phyloP scores from a whole-genome alignment of 2,329 filamentous ascomycete genomes.

The Emmonsiellopsis sp. region DNA sequence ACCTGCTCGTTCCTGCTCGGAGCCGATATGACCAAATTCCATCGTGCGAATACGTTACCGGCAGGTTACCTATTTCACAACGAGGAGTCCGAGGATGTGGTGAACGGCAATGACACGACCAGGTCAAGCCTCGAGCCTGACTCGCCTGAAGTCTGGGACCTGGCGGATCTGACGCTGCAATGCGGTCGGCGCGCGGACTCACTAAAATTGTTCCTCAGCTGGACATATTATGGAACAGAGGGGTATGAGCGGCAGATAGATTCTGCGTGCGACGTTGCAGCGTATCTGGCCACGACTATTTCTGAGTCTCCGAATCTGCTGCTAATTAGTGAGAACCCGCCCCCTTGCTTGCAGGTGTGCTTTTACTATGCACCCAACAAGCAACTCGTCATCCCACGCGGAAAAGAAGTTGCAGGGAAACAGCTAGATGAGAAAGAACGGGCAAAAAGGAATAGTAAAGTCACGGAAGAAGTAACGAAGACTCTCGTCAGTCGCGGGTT shows the following conservation, averaged over 20 bases:
- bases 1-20: constrained; percentile 86
- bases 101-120: constrained; percentile 12
- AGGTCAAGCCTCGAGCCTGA: constrained; percentile 20
- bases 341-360: constrained; percentile 87
- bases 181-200: constrained; percentile 80
- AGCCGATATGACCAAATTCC: constrained; percentile 65
- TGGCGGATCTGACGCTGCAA: constrained; percentile 87
- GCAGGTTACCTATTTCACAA: constrained; percentile 80
- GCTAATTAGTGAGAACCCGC: constrained; percentile 64
- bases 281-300: constrained; percentile 56
- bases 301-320: constrained; percentile 50
- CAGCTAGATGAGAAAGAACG: constrained; percentile 22
- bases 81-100: constrained; percentile 30
- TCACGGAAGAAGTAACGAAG: constrained; percentile 47
- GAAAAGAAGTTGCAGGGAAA: constrained; percentile 16
- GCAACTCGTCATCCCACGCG: constrained; percentile 30
- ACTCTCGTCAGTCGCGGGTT: constrained; percentile 51
- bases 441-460: constrained; percentile 41
- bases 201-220: constrained; percentile 77
- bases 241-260: constrained; percentile 66
- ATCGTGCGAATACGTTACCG: constrained; percentile 72
- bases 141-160: constrained; percentile 63
- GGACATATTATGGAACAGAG: constrained; percentile 74
- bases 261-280: constrained; percentile 61
- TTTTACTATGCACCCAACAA: constrained; percentile 71